These are phyloP conservation scores for Populus simonii DNA, from an alignment of 345 rosid species.

Conservation along the genomic window DNA sequence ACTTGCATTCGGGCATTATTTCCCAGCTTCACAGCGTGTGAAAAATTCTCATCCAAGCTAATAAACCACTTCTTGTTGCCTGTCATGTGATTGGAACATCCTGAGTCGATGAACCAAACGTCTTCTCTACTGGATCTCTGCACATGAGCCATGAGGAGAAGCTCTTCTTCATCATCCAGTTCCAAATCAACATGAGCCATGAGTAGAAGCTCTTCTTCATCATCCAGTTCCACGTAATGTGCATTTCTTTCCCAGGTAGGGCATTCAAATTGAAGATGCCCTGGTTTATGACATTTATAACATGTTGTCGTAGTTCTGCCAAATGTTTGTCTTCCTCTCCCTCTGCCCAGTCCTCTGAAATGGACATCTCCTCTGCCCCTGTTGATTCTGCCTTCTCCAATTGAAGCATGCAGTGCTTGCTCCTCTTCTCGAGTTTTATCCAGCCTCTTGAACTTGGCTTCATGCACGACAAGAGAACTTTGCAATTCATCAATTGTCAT, in stretches of 20 bases:
- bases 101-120: conserved; percentile 2
- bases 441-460: not conserved
- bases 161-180: not conserved
- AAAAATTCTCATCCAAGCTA: not conserved
- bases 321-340: not conserved
- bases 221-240: not conserved
- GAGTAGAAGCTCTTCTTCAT: not conserved
- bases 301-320: not conserved
- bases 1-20: not conserved
- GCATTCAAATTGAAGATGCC: conserved; percentile 7
- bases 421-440: not conserved
- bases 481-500: conserved; percentile 6
- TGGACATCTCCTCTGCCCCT: too few species aligned
- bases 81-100: not conserved
- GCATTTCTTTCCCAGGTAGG: not conserved
- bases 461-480: conserved; percentile 4
- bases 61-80: not conserved
- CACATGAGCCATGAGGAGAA: conserved; percentile 3
- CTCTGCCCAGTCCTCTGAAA: not conserved
- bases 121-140: not conserved
- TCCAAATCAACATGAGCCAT: not conserved
- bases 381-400: not conserved
- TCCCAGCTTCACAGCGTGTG: not conserved
- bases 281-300: not conserved
- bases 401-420: too few species aligned